phyloP scores from a whole-genome alignment of 495 filamentous ascomycete species.

The Aspergillus conjunctus region DNA sequence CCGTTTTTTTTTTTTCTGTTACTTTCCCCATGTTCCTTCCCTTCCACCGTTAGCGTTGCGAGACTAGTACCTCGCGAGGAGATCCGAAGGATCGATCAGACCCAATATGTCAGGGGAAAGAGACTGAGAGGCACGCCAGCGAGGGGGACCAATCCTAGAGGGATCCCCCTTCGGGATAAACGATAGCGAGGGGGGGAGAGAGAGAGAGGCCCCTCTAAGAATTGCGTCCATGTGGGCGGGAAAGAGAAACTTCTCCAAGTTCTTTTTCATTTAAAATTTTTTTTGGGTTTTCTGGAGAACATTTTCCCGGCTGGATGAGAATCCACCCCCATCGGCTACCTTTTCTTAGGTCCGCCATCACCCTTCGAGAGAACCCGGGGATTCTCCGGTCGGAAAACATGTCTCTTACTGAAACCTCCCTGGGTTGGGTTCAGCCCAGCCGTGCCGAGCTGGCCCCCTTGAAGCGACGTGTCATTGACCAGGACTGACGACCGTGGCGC shows the following conservation, averaged over 20 bases:
- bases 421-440: too few species aligned
- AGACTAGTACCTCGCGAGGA: neutral
- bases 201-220: neutral
- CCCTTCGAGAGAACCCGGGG: slow-evolving; percentile 3
- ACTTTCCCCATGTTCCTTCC: neutral
- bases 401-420: neutral
- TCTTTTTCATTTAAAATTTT: too few species aligned
- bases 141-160: neutral
- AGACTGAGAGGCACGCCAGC: too few species aligned
- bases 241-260: slow-evolving; percentile 3
- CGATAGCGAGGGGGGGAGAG: neutral
- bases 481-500: slow-evolving; percentile 1
- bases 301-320: slow-evolving; percentile 9
- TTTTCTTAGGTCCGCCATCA: neutral
- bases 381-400: slow-evolving; percentile 12
- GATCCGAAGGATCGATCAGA: neutral
- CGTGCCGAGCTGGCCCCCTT: neutral
- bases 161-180: neutral
- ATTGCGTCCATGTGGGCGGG: neutral
- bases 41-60: neutral
- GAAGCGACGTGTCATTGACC: slow-evolving; percentile 13
- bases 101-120: neutral
- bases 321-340: slow-evolving; percentile 1
- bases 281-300: slow-evolving; percentile 3
- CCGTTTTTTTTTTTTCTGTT: neutral